phyloP scores from a whole-genome alignment of 768 basidiomycete genomes.

The Pisolithus albus region DNA sequence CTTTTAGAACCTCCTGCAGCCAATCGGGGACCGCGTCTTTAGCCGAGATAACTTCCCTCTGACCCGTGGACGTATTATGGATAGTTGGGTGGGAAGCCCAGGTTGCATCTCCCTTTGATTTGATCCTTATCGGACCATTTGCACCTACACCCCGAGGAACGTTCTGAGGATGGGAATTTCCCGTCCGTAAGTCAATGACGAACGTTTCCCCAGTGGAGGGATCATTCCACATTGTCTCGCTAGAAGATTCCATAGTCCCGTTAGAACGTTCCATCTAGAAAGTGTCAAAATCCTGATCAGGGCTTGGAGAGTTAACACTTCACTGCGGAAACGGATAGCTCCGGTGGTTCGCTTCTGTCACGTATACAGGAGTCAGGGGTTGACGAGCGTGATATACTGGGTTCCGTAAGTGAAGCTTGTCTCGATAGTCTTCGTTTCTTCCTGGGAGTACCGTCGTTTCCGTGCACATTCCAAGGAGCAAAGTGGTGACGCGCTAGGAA shows the following conservation, averaged over 20 bases:
- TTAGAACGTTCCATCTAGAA: constrained; percentile 8
- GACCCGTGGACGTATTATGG: background rate
- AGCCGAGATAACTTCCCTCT: constrained; percentile 7
- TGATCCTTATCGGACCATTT: constrained; percentile 6
- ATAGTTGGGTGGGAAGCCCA: constrained; percentile 5
- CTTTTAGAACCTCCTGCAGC: constrained; percentile 57
- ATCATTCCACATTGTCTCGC: constrained; percentile 48
- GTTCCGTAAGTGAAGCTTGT: constrained; percentile 8
- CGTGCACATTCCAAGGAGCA: constrained; percentile 17
- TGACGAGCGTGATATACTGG: background rate
- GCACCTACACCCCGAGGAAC: constrained; percentile 6
- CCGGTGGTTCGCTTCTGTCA: constrained; percentile 7
- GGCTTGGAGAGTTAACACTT: constrained; percentile 4
- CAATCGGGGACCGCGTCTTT: constrained; percentile 44
- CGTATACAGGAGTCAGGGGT: constrained; percentile 1
- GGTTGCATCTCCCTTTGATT: constrained; percentile 12
- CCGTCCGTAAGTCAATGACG: constrained; percentile 60
- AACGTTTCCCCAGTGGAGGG: constrained; percentile 52
- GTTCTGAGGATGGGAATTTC: constrained; percentile 49
- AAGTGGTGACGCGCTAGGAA: constrained; percentile 67
- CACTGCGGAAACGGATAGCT: constrained; percentile 15
- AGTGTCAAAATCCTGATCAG: constrained; percentile 8
- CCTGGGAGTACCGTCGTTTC: constrained; percentile 30
- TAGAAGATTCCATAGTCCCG: constrained; percentile 7
- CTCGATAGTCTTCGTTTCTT: constrained; percentile 45